A percentile compares a stretch with the other conserved stretches of the same genome.
These are phyloP conservation scores for Metarhizium brunneum DNA, from an alignment of 2,329 filamentous ascomycete species.

Conservation along the genomic window DNA sequence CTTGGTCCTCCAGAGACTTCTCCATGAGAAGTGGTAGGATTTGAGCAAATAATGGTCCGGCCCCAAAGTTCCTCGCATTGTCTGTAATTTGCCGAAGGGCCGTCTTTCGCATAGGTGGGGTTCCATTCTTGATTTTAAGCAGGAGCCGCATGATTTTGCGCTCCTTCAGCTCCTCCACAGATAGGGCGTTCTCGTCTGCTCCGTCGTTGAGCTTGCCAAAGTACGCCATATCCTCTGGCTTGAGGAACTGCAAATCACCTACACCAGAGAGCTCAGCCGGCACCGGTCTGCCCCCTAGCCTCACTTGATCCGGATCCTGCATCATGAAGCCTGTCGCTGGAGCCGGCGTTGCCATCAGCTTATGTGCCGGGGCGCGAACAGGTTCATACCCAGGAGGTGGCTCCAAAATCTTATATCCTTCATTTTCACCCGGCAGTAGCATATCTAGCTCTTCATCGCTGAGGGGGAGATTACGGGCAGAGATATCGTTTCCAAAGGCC, in stretches of 20 bases:
- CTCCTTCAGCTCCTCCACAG: conserved; percentile 92
- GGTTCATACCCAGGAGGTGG: conserved; percentile 89
- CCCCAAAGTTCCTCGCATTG: conserved; percentile 92
- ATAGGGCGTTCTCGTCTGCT: conserved; percentile 82
- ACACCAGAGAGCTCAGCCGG: conserved; percentile 94
- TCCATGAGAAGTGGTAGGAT: conserved; percentile 97
- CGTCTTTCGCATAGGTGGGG: conserved; percentile 96
- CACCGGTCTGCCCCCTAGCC: conserved; percentile 78
- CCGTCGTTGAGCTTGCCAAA: conserved; percentile 96
- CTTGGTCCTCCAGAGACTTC: conserved; percentile 93
- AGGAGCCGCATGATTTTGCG: conserved; percentile 96
- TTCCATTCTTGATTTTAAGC: conserved; percentile 98
- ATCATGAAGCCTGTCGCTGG: conserved; percentile 90
- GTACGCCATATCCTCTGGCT: conserved; percentile 96
- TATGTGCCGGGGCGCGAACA: conserved; percentile 65
- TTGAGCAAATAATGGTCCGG: conserved; percentile 90
- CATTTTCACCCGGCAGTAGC: conserved; percentile 77
- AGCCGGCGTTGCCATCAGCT: conserved; percentile 62
- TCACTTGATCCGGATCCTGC: conserved; percentile 82
- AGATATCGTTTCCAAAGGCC: conserved; percentile 72
- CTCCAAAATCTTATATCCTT: conserved; percentile 87
- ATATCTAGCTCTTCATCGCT: conserved; percentile 91
- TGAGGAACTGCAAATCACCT: conserved; percentile 95
- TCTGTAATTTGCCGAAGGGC: conserved; percentile 94
- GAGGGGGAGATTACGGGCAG: conserved; percentile 64